Evolutionary conservation across 2,329 filamentous ascomycete species (phyloP).

Genomic region (Boeremia lycopersici): DNA sequence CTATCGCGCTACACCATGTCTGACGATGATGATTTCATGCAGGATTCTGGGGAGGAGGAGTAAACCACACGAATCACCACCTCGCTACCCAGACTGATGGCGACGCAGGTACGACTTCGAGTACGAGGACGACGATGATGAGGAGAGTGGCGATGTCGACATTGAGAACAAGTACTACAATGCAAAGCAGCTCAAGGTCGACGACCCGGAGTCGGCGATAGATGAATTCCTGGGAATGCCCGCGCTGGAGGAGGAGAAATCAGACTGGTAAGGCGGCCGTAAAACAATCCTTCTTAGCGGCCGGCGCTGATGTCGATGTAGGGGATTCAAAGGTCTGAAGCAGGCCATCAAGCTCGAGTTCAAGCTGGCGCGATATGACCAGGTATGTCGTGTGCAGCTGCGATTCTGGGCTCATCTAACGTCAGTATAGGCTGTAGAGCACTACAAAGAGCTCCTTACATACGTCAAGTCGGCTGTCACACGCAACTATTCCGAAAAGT

Average conservation of each 20-base stretch:
- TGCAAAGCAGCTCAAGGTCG: constrained; percentile 92
- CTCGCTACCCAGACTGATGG: background rate
- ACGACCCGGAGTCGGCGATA: constrained; percentile 86
- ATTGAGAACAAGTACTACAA: constrained; percentile 99
- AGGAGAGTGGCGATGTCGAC: constrained; percentile 85
- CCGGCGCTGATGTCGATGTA: constrained; percentile 36
- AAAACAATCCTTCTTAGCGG: background rate
- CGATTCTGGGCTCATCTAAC: constrained; percentile 23
- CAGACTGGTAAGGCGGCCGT: constrained; percentile 71
- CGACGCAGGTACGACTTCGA: constrained; percentile 83
- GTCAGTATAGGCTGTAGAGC: constrained; percentile 73
- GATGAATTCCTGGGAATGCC: constrained; percentile 91
- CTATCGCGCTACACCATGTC: constrained; percentile 63
- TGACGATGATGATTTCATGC: constrained; percentile 90
- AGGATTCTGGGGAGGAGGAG: constrained; percentile 87
- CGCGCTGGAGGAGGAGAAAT: constrained; percentile 83
- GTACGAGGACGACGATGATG: constrained; percentile 92
- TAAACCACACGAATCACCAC: constrained; percentile 50
- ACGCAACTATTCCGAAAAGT: constrained; percentile 98
- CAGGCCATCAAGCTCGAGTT: constrained; percentile 98
- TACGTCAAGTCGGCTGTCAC: constrained; percentile 98
- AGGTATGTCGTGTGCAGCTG: constrained; percentile 58
- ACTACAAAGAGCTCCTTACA: constrained; percentile 93
- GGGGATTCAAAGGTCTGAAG: constrained; percentile 95
- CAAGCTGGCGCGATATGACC: constrained; percentile 83